phyloP scores from a whole-genome alignment of 2,329 filamentous ascomycete genomes.

The Catunica adiposa region DNA sequence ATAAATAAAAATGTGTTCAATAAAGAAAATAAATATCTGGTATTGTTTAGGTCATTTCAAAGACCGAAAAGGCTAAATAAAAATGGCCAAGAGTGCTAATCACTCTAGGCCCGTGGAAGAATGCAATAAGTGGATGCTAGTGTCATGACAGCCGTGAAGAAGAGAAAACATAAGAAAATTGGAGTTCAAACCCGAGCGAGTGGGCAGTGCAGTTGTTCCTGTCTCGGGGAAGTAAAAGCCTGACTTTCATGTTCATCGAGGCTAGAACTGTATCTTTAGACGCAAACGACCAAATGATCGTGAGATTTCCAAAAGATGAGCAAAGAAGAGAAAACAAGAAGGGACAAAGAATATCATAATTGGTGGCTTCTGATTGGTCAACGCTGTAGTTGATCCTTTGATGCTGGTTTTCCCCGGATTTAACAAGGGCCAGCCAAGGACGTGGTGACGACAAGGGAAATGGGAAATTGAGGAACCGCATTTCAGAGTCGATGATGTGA shows the following conservation, averaged over 20 bases:
- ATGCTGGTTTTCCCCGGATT: constrained; percentile 1
- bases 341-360: no score
- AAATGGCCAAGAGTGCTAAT: not conserved
- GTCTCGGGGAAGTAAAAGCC: not conserved
- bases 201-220: constrained; percentile 1
- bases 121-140: not conserved
- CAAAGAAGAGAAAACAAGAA: constrained; percentile 2
- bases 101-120: not conserved
- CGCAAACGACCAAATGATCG: not conserved
- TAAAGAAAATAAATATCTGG: not conserved
- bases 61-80: not conserved
- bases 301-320: not conserved
- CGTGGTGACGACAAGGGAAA: not conserved
- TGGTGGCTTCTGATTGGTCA: not conserved
- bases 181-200: not conserved
- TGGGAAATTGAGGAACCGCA: not conserved
- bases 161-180: not conserved
- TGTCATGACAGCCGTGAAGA: not conserved
- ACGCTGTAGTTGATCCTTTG: not conserved
- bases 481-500: not conserved
- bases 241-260: not conserved
- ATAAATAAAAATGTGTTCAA: no score
- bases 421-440: not conserved
- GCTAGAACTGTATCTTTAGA: not conserved
- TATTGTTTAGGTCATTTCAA: not conserved